phyloP scores from a whole-genome alignment of 2,329 filamentous ascomycete genomes.

The Cephalotrichum gorgonifer region DNA sequence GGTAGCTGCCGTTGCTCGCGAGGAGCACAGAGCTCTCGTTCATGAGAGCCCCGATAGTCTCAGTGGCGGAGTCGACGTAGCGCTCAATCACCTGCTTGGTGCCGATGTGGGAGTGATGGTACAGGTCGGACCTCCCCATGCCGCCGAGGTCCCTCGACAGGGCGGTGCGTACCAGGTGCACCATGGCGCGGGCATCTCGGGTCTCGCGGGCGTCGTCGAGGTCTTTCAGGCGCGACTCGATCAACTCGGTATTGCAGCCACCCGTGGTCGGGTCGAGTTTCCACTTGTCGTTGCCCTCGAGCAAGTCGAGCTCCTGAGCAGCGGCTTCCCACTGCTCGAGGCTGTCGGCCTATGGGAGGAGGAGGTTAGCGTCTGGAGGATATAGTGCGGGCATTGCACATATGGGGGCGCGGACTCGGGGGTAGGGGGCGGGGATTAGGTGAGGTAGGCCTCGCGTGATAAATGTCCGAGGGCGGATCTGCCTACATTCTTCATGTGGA shows the following conservation, averaged over 20 bases:
- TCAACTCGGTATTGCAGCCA: conserved; percentile 57
- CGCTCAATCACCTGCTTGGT: conserved; percentile 80
- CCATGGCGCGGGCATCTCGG: conserved; percentile 65
- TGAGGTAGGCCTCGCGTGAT: not conserved
- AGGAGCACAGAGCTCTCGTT: conserved; percentile 41
- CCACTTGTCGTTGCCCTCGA: conserved; percentile 77
- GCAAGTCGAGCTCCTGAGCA: conserved; percentile 64
- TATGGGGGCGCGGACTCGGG: too few relatives aligned
- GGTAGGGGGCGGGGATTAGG: not conserved
- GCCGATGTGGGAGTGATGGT: conserved; percentile 74
- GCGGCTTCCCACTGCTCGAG: conserved; percentile 65
- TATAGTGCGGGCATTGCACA: too few relatives aligned
- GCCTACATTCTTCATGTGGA: conserved; percentile 56
- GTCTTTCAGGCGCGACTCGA: conserved; percentile 59
- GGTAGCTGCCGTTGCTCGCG: conserved; percentile 46
- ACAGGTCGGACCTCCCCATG: conserved; percentile 75
- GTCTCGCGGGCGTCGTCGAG: conserved; percentile 64
- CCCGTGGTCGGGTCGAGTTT: conserved; percentile 46
- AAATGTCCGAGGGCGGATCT: not conserved
- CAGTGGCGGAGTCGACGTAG: conserved; percentile 71
- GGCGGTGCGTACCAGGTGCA: conserved; percentile 70
- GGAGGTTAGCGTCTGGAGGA: conserved; percentile 2
- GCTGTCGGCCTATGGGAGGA: conserved; percentile 46
- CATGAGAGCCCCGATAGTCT: conserved; percentile 63
- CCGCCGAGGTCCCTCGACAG: conserved; percentile 73